Base-by-base conservation (phyloP, 2,329 filamentous ascomycete genomes). In the Zarea fungicola region DNA sequence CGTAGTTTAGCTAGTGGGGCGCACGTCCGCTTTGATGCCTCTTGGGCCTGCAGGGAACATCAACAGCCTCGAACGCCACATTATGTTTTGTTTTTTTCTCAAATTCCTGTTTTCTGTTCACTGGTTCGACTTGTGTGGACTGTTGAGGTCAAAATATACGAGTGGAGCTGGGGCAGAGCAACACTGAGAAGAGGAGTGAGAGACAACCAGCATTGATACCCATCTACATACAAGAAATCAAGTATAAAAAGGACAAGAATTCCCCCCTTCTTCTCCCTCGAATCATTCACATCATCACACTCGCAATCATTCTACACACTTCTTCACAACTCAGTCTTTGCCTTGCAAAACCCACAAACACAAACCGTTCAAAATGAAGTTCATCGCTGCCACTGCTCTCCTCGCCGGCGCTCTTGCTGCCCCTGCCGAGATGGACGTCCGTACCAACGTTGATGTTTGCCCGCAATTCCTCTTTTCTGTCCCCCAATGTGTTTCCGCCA, bases 351-450 rank as follows among this genome's bases (percentile, higher is more conserved):
- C 21, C 7, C 37, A 11, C 16, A 28, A 23, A 37, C 45, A 9
- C 18, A 9, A 18, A 9, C 18, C 19, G 11, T 42, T 48, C 55
- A 57, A 49, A 28, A 58, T 58, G 56, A 52, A 58, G 51, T 53
- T 56, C 53, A 32, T 56, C 28, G 37, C 47, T 31, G 35, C 51
- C 36, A 26, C 50, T 36, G 54, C 55, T 19, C 50, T 57, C 32
- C 48, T 54, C 19, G 46, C 54, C 29, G 41, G 54, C 40, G 55
- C 45, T 18, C 18, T 54, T 22, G 54, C 55, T 34, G 32, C 50
- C 6, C 54, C 55, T 13, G 35, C 49, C 5, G 55, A 51, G 16
- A 4, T 22, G 2, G n/a, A 9, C n/a, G 42, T 23, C n/a, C 41
- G 48, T 42, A 45, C 41, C 28, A 18, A 41, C 26, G 19, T 13